phyloP scores from a whole-genome alignment of 805 yeast genomes.

The Saturnispora ahearnii region DNA sequence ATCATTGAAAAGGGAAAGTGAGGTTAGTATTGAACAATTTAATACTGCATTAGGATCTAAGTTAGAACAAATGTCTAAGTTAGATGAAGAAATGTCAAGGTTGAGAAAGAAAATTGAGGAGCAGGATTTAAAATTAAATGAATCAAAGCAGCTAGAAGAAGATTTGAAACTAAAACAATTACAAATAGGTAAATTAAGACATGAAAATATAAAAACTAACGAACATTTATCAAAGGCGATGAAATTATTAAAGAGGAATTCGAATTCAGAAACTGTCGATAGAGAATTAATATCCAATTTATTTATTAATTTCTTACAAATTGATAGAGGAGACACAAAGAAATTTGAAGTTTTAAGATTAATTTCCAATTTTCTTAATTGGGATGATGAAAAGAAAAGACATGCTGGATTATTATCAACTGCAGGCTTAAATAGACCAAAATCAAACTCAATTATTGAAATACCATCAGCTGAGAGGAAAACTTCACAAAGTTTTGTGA shows the following conservation, averaged over 20 bases:
- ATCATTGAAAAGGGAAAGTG: conserved; percentile 17
- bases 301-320: conserved; percentile 70
- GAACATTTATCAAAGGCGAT: conserved; percentile 94
- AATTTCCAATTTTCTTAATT: conserved; percentile 70
- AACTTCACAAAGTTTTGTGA: conserved; percentile 42
- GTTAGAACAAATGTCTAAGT: conserved; percentile 16
- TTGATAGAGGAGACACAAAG: conserved; percentile 90
- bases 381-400: conserved; percentile 76
- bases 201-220: conserved; percentile 86
- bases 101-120: conserved; percentile 10
- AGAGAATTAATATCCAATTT: conserved; percentile 83
- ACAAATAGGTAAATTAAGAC: conserved; percentile 82
- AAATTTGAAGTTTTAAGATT: conserved; percentile 87
- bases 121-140: conserved; percentile 16
- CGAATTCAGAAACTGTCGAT: conserved; percentile 71
- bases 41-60: conserved; percentile 14
- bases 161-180: conserved; percentile 65
- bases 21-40: conserved; percentile 16
- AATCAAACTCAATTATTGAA: conserved; percentile 27
- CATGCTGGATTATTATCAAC: conserved; percentile 58
- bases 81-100: conserved; percentile 15
- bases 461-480: conserved; percentile 20
- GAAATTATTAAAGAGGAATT: conserved; percentile 69
- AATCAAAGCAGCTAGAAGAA: conserved; percentile 33
- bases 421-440: conserved; percentile 15